Percentiles rank a stretch among this genome's conserved stretches.
phyloP scores from a whole-genome alignment of 441 rosid species.

The Aleurites moluccanus region DNA sequence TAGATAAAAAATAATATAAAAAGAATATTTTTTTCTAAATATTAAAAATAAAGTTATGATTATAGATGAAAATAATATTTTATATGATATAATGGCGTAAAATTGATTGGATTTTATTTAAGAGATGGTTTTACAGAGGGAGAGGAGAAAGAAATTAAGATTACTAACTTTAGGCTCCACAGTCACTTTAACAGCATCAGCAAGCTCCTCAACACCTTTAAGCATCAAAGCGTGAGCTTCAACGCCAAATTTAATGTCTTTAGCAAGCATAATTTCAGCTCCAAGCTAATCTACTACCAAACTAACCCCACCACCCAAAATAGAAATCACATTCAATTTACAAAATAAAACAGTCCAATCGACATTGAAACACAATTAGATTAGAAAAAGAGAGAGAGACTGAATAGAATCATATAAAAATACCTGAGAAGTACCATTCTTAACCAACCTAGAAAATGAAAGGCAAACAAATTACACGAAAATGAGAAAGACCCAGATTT shows the following conservation, averaged over 20 bases:
- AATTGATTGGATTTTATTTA: too few relatives aligned
- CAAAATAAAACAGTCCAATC: neutral
- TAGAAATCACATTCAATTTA: neutral
- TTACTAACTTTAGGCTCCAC: slow-evolving; percentile 79
- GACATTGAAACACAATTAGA: neutral
- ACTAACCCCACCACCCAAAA: slow-evolving; percentile 27
- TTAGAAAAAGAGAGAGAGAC: neutral
- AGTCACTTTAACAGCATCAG: slow-evolving; percentile 74
- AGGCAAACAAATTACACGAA: neutral
- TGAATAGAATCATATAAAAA: slow-evolving; percentile 5
- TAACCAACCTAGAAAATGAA: slow-evolving; percentile 39
- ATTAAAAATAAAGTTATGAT: too few relatives aligned
- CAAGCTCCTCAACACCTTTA: slow-evolving; percentile 79
- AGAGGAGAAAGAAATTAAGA: neutral
- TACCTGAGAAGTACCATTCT: slow-evolving; percentile 47
- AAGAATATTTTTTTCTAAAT: too few relatives aligned
- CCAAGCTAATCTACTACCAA: slow-evolving; percentile 57
- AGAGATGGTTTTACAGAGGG: too few relatives aligned
- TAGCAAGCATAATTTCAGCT: slow-evolving; percentile 61
- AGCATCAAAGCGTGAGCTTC: slow-evolving; percentile 85
- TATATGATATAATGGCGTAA: too few relatives aligned
- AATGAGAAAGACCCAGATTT: neutral
- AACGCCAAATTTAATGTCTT: slow-evolving; percentile 70
- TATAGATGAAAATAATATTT: too few relatives aligned
- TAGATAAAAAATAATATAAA: too few relatives aligned